These are phyloP conservation scores for Eimeria mitis DNA, from an alignment of 169 alveolate genomes.

Conservation along the genomic window DNA sequence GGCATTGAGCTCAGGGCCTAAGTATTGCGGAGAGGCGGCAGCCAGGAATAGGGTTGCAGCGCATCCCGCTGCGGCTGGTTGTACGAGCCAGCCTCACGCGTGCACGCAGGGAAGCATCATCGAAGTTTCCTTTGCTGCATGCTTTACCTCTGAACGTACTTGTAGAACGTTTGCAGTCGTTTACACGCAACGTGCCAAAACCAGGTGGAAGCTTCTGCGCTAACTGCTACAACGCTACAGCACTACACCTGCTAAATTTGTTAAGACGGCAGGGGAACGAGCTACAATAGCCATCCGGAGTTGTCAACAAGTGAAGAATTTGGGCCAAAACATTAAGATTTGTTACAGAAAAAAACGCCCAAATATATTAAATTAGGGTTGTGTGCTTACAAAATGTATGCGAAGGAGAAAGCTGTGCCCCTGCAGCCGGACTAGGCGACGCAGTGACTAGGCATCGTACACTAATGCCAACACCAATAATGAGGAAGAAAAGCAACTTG, in stretches of 20 bases:
- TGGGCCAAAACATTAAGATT: not conserved
- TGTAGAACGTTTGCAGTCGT: too few relatives aligned
- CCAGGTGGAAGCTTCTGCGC: too few relatives aligned
- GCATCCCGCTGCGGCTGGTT: too few relatives aligned
- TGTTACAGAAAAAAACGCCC: not conserved
- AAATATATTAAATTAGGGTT: not conserved
- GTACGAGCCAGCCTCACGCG: too few relatives aligned
- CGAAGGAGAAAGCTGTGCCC: not conserved
- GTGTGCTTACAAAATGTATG: not conserved
- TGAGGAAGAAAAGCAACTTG: not conserved
- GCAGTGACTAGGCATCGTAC: not conserved
- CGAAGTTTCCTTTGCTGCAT: too few relatives aligned
- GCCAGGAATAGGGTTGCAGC: too few relatives aligned
- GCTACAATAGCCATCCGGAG: not conserved
- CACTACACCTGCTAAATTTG: not conserved
- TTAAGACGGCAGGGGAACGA: not conserved
- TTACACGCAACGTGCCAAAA: too few relatives aligned
- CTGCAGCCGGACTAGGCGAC: not conserved
- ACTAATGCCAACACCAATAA: not conserved
- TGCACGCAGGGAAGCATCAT: too few relatives aligned
- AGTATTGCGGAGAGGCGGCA: too few relatives aligned
- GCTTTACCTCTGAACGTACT: too few relatives aligned
- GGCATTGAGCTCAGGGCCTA: too few relatives aligned
- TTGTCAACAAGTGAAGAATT: not conserved
- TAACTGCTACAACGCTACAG: too few relatives aligned